Evolutionary conservation across 371 early-diverging fungal species (phyloP).

Genomic region (Rhizopus microsporus): DNA sequence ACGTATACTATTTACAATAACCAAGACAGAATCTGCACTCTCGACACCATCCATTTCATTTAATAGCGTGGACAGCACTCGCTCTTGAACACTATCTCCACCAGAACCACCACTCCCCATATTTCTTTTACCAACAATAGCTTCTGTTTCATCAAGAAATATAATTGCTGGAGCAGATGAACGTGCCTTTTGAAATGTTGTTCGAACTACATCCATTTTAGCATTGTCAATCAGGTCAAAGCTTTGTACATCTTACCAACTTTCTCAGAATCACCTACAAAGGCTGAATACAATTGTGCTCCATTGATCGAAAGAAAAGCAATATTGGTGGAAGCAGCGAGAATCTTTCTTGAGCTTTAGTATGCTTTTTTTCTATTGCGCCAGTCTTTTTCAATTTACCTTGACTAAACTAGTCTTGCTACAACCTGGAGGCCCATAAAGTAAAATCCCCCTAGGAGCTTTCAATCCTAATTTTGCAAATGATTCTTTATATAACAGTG

Average conservation of each 20-base stretch:
- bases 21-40: constrained; percentile 69
- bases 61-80: constrained; percentile 86
- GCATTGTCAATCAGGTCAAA: background rate
- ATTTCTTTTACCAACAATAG: constrained; percentile 91
- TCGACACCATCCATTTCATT: constrained; percentile 99
- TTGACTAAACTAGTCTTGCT: constrained; percentile 96
- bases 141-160: constrained; percentile 98
- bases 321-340: constrained; percentile 78
- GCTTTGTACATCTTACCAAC: constrained; percentile 42
- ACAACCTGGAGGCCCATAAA: constrained; percentile 99
- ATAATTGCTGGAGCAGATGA: constrained; percentile 89
- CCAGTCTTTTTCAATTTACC: constrained; percentile 28
- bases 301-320: constrained; percentile 90
- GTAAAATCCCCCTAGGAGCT: constrained; percentile 86
- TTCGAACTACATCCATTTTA: constrained; percentile 56
- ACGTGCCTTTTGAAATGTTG: constrained; percentile 85
- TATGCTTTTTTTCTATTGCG: background rate
- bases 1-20: constrained; percentile 56
- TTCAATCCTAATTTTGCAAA: constrained; percentile 81
- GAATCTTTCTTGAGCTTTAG: constrained; percentile 38
- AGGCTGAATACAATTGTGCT: constrained; percentile 87
- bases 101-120: constrained; percentile 63
- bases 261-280: constrained; percentile 94
- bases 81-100: constrained; percentile 86
- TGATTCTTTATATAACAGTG: constrained; percentile 71